Evolutionary conservation across 768 basidiomycete species (phyloP).

Genomic region (Strobilomyces confusus): DNA sequence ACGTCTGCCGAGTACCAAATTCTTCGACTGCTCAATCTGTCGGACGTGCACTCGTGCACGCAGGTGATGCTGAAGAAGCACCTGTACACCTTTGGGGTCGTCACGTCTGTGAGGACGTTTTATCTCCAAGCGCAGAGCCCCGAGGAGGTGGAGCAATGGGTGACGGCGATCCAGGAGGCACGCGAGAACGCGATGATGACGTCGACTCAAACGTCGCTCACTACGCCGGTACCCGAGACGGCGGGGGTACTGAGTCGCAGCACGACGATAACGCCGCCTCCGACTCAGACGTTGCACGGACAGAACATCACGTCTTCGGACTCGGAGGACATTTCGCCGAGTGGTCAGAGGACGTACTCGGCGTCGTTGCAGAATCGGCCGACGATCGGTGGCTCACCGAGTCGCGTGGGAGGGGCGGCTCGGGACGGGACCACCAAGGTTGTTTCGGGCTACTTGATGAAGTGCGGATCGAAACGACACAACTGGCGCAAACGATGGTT

Average conservation of each 20-base stretch:
- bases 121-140: slow-evolving; percentile 78
- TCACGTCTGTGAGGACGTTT: slow-evolving; percentile 85
- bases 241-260: slow-evolving; percentile 28
- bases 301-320: slow-evolving; percentile 71
- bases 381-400: slow-evolving; percentile 41
- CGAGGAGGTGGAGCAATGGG: slow-evolving; percentile 80
- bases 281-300: slow-evolving; percentile 37
- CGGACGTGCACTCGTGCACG: slow-evolving; percentile 87
- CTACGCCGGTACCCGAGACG: slow-evolving; percentile 47
- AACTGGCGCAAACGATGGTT: slow-evolving; percentile 99
- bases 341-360: slow-evolving; percentile 39
- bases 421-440: slow-evolving; percentile 71
- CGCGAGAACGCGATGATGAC: slow-evolving; percentile 60
- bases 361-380: slow-evolving; percentile 44
- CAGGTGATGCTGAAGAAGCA: slow-evolving; percentile 87
- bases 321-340: slow-evolving; percentile 66
- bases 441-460: slow-evolving; percentile 90
- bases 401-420: slow-evolving; percentile 31
- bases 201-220: slow-evolving; percentile 52
- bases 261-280: slow-evolving; percentile 43
- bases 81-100: slow-evolving; percentile 83
- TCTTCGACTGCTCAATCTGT: slow-evolving; percentile 79
- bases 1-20: slow-evolving; percentile 92
- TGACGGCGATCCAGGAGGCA: slow-evolving; percentile 74
- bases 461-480: slow-evolving; percentile 88